Evolutionary conservation across 2,329 filamentous ascomycete genomes (phyloP).

Genomic region (Huntiella bhutanensis): DNA sequence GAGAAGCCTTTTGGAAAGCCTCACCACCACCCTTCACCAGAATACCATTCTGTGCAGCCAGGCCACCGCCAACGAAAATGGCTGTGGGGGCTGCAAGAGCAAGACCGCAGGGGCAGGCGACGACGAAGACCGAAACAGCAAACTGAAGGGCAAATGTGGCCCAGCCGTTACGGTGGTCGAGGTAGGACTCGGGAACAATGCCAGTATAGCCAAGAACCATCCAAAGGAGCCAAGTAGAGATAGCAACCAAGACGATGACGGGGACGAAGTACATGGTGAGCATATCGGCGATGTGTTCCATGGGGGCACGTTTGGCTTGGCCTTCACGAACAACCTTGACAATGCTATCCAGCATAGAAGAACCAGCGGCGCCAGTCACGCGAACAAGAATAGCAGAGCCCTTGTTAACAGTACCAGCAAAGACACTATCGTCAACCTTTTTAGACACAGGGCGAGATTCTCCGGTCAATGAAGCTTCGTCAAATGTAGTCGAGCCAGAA

Average conservation of each 20-base stretch:
- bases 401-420: slow-evolving; percentile 58
- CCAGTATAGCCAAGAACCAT: slow-evolving; percentile 42
- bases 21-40: slow-evolving; percentile 70
- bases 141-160: slow-evolving; percentile 60
- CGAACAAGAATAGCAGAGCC: slow-evolving; percentile 40
- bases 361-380: slow-evolving; percentile 45
- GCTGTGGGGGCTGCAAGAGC: slow-evolving; percentile 74
- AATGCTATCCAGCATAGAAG: slow-evolving; percentile 64
- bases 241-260: slow-evolving; percentile 47
- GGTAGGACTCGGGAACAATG: slow-evolving; percentile 34
- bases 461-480: slow-evolving; percentile 79
- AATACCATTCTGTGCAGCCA: slow-evolving; percentile 64
- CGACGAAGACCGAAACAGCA: slow-evolving; percentile 71
- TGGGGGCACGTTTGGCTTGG: slow-evolving; percentile 54
- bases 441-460: slow-evolving; percentile 54
- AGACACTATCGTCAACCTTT: slow-evolving; percentile 41
- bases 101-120: slow-evolving; percentile 70
- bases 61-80: slow-evolving; percentile 62
- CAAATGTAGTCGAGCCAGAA: slow-evolving; percentile 48
- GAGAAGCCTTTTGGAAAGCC: slow-evolving; percentile 69
- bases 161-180: slow-evolving; percentile 43
- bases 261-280: slow-evolving; percentile 64
- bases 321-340: slow-evolving; percentile 60
- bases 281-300: slow-evolving; percentile 54
- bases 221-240: slow-evolving; percentile 56